Conservation (phyloP, 495 filamentous ascomycete species). For the Talaromyces ruber region DNA sequence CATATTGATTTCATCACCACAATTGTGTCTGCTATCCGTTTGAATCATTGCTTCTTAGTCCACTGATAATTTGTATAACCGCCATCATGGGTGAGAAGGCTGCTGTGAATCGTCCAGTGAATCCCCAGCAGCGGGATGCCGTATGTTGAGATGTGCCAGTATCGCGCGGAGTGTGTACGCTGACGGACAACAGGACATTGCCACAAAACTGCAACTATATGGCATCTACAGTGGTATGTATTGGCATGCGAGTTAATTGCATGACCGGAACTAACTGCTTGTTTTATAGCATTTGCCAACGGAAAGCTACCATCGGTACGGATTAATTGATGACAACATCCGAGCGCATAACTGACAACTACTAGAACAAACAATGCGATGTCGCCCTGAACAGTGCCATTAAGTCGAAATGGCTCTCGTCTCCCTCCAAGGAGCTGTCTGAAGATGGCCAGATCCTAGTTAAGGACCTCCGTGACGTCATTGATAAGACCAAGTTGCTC, state of each 20-base stretch:
- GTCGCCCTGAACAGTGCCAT: conserved; percentile 82
- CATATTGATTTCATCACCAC: neutral
- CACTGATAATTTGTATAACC: neutral
- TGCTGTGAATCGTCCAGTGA: conserved; percentile 56
- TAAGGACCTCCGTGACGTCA: conserved; percentile 67
- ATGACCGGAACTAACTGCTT: neutral
- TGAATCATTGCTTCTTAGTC: neutral
- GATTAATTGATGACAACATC: neutral
- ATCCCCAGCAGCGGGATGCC: conserved; percentile 19
- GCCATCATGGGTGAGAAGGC: conserved; percentile 29
- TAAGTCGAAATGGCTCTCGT: conserved; percentile 52
- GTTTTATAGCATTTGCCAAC: conserved; percentile 61
- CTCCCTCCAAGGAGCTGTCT: conserved; percentile 72
- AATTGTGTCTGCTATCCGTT: neutral
- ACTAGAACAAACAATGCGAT: conserved; percentile 87
- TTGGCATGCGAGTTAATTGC: neutral
- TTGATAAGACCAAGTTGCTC: conserved; percentile 79
- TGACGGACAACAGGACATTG: conserved; percentile 53
- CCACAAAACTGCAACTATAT: conserved; percentile 89
- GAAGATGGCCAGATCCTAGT: conserved; percentile 71
- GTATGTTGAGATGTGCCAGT: neutral
- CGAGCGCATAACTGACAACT: neutral
- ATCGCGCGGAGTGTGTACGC: neutral
- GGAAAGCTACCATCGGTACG: conserved; percentile 64
- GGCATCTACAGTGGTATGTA: conserved; percentile 72